These are phyloP conservation scores for Zygnema circumcarinatum DNA, from an alignment of 139 green algal species.

Conservation along the genomic window DNA sequence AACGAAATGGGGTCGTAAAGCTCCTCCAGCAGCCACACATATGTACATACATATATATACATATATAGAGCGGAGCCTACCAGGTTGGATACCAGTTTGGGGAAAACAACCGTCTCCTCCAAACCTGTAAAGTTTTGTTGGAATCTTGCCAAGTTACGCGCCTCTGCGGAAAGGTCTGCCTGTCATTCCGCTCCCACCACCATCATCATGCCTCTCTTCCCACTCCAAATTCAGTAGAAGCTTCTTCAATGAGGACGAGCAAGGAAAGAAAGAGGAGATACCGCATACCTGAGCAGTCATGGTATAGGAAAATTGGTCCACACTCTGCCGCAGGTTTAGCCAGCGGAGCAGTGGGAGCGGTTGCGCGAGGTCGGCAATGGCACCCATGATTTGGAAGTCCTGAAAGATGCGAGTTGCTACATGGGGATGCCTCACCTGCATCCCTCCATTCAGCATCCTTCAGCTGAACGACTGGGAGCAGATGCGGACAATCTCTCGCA, in stretches of 20 bases:
- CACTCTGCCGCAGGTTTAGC: slow-evolving; percentile 58
- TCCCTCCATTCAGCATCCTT: no score
- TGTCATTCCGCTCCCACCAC: background rate
- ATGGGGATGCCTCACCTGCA: slow-evolving; percentile 60
- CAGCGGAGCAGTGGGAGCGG: slow-evolving; percentile 30
- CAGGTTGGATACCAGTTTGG: slow-evolving; percentile 2
- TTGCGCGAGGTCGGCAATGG: slow-evolving; percentile 42
- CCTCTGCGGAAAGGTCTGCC: background rate
- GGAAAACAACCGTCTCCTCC: slow-evolving; percentile 36
- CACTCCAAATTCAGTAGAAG: no score
- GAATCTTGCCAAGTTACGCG: slow-evolving; percentile 60
- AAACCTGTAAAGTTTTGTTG: slow-evolving; percentile 79
- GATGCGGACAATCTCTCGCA: no score
- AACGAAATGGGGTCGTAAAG: no score
- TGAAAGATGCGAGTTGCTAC: slow-evolving; percentile 54
- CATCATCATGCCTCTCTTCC: no score
- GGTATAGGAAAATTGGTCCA: slow-evolving; percentile 65
- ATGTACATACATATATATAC: no score
- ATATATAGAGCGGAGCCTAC: no score
- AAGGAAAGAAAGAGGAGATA: slow-evolving; percentile 23
- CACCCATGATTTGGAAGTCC: slow-evolving; percentile 62
- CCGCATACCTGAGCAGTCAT: slow-evolving; percentile 72
- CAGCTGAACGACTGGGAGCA: no score
- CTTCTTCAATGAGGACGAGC: no score
- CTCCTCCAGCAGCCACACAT: no score